Evolutionary conservation across 2,329 filamentous ascomycete species (phyloP).

Genomic region (Calonectria montana): DNA sequence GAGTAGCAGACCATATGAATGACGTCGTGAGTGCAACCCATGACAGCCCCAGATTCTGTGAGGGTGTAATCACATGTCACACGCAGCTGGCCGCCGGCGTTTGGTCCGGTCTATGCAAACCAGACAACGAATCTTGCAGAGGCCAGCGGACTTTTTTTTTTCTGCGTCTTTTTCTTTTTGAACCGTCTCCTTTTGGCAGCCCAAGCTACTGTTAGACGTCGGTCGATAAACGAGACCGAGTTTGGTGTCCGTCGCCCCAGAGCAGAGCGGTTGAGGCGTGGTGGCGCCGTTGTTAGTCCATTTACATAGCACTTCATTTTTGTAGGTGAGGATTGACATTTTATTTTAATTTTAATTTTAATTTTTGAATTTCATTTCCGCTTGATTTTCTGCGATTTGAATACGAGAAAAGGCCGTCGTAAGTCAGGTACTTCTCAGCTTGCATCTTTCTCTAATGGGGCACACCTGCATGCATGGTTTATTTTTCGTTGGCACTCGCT

Average conservation of each 20-base stretch:
- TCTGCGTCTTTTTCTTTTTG: not conserved
- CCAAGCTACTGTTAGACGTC: not conserved
- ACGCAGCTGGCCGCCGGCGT: not conserved
- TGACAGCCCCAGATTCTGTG: not conserved
- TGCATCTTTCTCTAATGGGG: not conserved
- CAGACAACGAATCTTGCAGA: not conserved
- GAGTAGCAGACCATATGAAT: not conserved
- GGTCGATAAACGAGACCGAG: not conserved
- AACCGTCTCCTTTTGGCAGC: not conserved
- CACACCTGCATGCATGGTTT: not conserved
- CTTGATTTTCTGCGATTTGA: not conserved
- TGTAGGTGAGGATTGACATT: not conserved
- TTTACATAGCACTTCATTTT: not conserved
- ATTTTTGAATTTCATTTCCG: too few species aligned
- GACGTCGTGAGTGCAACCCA: not conserved
- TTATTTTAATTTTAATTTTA: not conserved
- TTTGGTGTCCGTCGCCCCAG: not conserved
- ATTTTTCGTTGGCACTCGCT: not conserved
- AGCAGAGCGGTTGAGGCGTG: not conserved
- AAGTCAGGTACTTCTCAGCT: not conserved
- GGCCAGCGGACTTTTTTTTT: not conserved
- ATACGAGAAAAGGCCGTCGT: not conserved
- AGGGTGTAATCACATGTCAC: constrained; percentile 4
- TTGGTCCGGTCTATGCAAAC: not conserved
- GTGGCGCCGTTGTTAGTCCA: not conserved